phyloP scores from a whole-genome alignment of 305 asterid species.

The Caryopteris hybrid region DNA sequence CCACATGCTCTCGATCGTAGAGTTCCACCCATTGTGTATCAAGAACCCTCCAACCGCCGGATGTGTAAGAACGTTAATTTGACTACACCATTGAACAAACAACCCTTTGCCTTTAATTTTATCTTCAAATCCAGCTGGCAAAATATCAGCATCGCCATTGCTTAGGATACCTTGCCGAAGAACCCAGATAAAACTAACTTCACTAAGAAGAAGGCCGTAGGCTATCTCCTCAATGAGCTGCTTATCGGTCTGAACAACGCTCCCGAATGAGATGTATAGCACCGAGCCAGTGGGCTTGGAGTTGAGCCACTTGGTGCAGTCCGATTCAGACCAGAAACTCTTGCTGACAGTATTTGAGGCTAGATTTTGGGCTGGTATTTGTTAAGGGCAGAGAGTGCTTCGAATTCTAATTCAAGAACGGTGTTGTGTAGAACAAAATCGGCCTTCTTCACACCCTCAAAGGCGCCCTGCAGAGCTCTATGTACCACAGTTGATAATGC shows the following conservation, averaged over 20 bases:
- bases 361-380: too few relatives aligned
- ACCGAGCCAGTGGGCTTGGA: conserved; percentile 41
- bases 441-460: too few relatives aligned
- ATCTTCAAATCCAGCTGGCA: conserved; percentile 34
- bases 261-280: conserved; percentile 58
- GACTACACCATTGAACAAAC: conserved; percentile 47
- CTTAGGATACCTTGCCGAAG: conserved; percentile 42
- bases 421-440: too few relatives aligned
- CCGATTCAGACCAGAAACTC: conserved; percentile 61
- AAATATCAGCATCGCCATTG: conserved; percentile 19
- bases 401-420: too few relatives aligned
- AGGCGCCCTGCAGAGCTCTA: neutral
- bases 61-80: conserved; percentile 34
- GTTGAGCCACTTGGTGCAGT: conserved; percentile 50
- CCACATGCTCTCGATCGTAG: conserved; percentile 45
- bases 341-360: too few relatives aligned
- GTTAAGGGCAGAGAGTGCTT: too few relatives aligned
- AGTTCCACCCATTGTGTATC: conserved; percentile 52
- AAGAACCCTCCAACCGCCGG: conserved; percentile 44
- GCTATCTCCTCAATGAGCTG: conserved; percentile 38
- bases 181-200: conserved; percentile 48
- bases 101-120: conserved; percentile 25
- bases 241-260: conserved; percentile 37
- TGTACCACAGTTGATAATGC: conserved; percentile 8
- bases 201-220: conserved; percentile 46